These are phyloP conservation scores for Fraxinus sp. DNA, from an alignment of 305 asterid genomes.

Conservation along the genomic window DNA sequence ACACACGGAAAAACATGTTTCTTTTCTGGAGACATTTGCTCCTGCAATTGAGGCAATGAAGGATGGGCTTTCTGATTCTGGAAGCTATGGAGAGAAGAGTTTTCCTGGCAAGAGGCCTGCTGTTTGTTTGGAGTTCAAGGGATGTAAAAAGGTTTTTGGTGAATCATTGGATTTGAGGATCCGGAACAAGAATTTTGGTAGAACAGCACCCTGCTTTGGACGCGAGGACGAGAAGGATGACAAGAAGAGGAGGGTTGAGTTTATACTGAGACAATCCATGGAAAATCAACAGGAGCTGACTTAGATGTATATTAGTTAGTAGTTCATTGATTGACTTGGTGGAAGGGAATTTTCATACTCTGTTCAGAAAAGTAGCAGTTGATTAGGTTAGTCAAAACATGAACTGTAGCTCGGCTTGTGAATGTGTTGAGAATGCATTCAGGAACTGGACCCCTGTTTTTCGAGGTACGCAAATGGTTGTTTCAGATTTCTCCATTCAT, in stretches of 20 bases:
- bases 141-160: conserved; percentile 69
- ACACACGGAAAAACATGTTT: conserved; percentile 13
- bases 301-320: conserved; percentile 71
- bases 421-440: conserved; percentile 52
- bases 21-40: conserved; percentile 49
- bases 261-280: conserved; percentile 73
- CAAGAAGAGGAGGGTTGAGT: conserved; percentile 77
- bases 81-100: conserved; percentile 46
- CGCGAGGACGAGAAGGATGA: conserved; percentile 87
- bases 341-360: conserved; percentile 31
- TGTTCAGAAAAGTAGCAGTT: conserved; percentile 45
- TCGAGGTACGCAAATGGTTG: conserved; percentile 48
- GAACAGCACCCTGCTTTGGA: conserved; percentile 55
- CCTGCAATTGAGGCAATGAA: conserved; percentile 51
- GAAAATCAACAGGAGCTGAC: conserved; percentile 89
- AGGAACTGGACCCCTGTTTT: conserved; percentile 45
- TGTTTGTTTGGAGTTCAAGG: conserved; percentile 65
- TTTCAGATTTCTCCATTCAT: conserved; percentile 28
- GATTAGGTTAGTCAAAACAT: conserved; percentile 63
- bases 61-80: conserved; percentile 51
- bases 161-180: conserved; percentile 87
- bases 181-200: conserved; percentile 53
- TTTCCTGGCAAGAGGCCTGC: conserved; percentile 65
- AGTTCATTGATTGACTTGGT: conserved; percentile 51
- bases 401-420: conserved; percentile 46